phyloP scores from a whole-genome alignment of 805 yeast genomes.

The Lachancea fermentati region DNA sequence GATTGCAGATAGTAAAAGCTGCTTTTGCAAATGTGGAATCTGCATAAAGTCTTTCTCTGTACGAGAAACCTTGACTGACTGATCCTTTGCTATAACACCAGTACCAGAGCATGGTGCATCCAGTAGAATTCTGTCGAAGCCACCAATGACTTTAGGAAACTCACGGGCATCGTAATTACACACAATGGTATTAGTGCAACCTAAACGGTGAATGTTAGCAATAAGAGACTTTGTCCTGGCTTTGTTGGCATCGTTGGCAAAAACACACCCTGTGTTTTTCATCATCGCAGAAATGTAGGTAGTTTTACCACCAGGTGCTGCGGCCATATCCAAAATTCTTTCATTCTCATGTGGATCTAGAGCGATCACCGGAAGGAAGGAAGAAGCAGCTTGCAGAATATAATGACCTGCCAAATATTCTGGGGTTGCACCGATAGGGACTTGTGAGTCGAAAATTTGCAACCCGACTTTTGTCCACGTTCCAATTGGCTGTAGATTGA shows the following conservation, averaged over 20 bases:
- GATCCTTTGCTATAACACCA: conserved; percentile 97
- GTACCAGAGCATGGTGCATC: conserved; percentile 99
- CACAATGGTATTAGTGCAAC: conserved; percentile 93
- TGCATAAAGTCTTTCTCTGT: conserved; percentile 95
- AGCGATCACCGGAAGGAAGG: conserved; percentile 97
- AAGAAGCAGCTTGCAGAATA: conserved; percentile 96
- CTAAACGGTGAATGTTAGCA: conserved; percentile 95
- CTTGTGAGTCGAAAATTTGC: conserved; percentile 96
- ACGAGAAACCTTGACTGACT: conserved; percentile 85
- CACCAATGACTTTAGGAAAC: conserved; percentile 97
- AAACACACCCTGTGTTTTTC: conserved; percentile 96
- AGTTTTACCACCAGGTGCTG: conserved; percentile 99
- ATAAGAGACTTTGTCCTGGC: conserved; percentile 93
- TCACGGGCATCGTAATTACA: conserved; percentile 98
- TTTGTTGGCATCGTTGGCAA: conserved; percentile 96
- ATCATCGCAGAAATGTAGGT: conserved; percentile 91
- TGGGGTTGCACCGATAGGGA: conserved; percentile 99
- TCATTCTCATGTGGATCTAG: conserved; percentile 95
- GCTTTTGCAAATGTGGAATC: conserved; percentile 95
- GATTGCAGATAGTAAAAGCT: conserved; percentile 86
- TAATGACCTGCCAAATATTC: conserved; percentile 97
- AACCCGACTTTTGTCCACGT: conserved; percentile 97
- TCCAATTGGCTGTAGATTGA: conserved; percentile 94
- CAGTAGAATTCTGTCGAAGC: conserved; percentile 87
- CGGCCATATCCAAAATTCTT: conserved; percentile 96